Conservation (phyloP, 1,284 basidiomycete species). For the Mycosarcoma mackinlayi region DNA sequence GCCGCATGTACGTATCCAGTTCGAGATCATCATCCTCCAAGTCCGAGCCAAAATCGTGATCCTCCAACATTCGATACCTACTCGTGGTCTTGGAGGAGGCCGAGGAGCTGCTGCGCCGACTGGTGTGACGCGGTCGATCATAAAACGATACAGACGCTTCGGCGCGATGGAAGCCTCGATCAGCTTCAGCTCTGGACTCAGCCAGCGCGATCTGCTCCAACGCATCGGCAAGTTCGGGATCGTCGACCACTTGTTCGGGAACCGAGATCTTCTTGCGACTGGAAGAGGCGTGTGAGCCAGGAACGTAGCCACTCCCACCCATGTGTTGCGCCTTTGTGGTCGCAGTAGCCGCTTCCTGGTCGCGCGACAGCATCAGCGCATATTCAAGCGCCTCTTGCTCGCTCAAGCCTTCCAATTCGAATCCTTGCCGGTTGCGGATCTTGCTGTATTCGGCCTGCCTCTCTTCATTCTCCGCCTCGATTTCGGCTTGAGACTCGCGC, state of each 20-base stretch:
- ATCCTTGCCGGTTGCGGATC: conserved; percentile 67
- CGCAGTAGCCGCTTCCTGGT: conserved; percentile 73
- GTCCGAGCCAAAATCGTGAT: conserved; percentile 25
- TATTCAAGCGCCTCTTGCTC: conserved; percentile 84
- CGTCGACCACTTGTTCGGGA: conserved; percentile 29
- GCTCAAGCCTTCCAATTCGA: conserved; percentile 76
- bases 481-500: conserved; percentile 42
- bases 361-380: conserved; percentile 83
- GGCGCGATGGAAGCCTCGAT: conserved; percentile 1
- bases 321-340: conserved; percentile 10
- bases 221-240: conserved; percentile 52
- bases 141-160: conserved; percentile 24
- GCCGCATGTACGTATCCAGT: conserved; percentile 10
- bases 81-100: conserved; percentile 6
- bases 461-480: conserved; percentile 76
- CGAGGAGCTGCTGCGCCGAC: conserved; percentile 12
- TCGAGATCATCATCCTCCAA: conserved; percentile 21
- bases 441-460: conserved; percentile 73
- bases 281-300: conserved; percentile 25
- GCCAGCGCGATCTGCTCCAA: conserved; percentile 56
- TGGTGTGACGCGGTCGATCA: conserved; percentile 2
- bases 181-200: conserved; percentile 42
- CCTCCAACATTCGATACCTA: conserved; percentile 24
- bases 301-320: conserved; percentile 30
- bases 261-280: conserved; percentile 21